Evolutionary conservation across 805 yeast genomes (phyloP).

Genomic region (Saccharomycopsis oosterbeekiorum): DNA sequence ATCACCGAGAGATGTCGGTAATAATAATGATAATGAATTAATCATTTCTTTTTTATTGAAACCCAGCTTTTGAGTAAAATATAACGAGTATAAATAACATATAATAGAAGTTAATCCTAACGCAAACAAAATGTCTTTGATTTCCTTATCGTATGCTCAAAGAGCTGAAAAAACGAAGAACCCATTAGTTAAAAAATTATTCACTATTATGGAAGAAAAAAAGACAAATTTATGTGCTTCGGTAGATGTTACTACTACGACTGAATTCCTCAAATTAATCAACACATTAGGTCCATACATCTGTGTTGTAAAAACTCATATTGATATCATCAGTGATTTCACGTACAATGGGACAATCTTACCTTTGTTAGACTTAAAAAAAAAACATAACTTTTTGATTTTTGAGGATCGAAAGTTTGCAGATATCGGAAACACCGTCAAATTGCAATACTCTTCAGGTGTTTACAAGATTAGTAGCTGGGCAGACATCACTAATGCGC

Average conservation of each 20-base stretch:
- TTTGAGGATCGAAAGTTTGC: conserved; percentile 98
- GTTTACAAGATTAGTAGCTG: conserved; percentile 81
- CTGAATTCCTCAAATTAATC: conserved; percentile 58
- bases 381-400: conserved; percentile 78
- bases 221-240: conserved; percentile 91
- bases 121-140: conserved; percentile 1
- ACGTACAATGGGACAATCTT: conserved; percentile 65
- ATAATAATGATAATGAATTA: too few species aligned
- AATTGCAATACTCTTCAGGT: conserved; percentile 87
- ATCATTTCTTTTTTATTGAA: too few species aligned
- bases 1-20: neutral
- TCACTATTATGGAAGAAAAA: conserved; percentile 67
- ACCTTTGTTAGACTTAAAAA: conserved; percentile 64
- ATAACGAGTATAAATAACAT: too few species aligned
- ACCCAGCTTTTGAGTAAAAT: too few species aligned
- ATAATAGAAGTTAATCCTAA: neutral
- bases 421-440: conserved; percentile 96
- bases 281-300: conserved; percentile 86
- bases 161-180: conserved; percentile 68
- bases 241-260: conserved; percentile 75
- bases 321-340: conserved; percentile 88
- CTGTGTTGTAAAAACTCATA: conserved; percentile 87
- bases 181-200: conserved; percentile 67
- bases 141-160: conserved; percentile 38
- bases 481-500: conserved; percentile 97